Evolutionary conservation across 2,329 filamentous ascomycete genomes (phyloP), one percentile per base, ranked within the genome.

Genomic region (Didymella segeticola): DNA sequence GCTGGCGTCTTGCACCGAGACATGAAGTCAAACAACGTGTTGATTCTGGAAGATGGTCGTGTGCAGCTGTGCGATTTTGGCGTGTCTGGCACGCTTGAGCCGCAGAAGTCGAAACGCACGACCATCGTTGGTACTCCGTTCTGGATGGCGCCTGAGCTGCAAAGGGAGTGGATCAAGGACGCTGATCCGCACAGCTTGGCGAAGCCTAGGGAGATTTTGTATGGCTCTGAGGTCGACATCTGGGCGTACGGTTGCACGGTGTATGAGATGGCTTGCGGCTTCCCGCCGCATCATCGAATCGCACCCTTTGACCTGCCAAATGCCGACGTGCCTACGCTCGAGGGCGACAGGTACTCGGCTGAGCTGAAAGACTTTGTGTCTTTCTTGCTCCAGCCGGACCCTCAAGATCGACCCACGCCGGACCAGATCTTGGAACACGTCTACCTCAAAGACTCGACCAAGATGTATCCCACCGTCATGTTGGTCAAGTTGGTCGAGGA

Each of bases 1-100:
- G 57, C 82, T 84, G 84, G 84, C 5, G 84, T 88, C 52, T 81
- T 88, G 46, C 86, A 88, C 67, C 78, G 86, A 64, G 86, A 88
- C 73, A 79, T 88, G 46, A 88, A 88, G 72, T 82, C 82, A 72
- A 89, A 89, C 60, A 95, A 95, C 67, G 87, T 95, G 26, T 81
- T 93, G 49, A 85, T 95, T 57, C 89, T 87, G 5, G 90, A 93
- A 73, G 82, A 86, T 29, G 90, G 90, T 22, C 79, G 85, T 23
- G 88, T 95, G 7, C 90, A 95, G 71, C 82, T 95, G 27, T 92
- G 90, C 69, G 90, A 95, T 70, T 95, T 95, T 72, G 90, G 91
- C 60, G 89, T 95, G 41, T 89, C 90, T 25, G 89, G 89, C 37
- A 85, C 91, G 39, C 84, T 93, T 51, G 89, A 93, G 69, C 88